A percentile compares a stretch with the other conserved stretches of the same genome.
Evolutionary conservation across 768 basidiomycete genomes (phyloP).

Genomic region (Tulasnella sp.): DNA sequence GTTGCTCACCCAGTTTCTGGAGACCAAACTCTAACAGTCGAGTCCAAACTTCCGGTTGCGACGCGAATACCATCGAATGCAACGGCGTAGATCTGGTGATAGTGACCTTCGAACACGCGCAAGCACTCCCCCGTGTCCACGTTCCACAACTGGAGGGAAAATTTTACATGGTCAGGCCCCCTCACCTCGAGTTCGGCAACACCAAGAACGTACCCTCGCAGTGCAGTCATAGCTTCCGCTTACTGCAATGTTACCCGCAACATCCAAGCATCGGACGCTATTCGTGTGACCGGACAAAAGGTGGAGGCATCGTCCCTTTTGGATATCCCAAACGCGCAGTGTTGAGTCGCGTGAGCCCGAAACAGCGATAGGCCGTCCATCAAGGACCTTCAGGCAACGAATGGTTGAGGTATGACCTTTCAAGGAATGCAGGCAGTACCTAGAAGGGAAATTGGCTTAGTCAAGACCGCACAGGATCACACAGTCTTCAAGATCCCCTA

Average conservation of each 20-base stretch:
- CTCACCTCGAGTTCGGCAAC: not conserved
- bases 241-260: slow-evolving; percentile 75
- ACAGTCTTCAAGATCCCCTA: slow-evolving; percentile 41
- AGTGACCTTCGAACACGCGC: slow-evolving; percentile 75
- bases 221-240: slow-evolving; percentile 93
- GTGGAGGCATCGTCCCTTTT: slow-evolving; percentile 61
- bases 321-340: slow-evolving; percentile 90
- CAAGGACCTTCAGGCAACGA: slow-evolving; percentile 81
- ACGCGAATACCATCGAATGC: slow-evolving; percentile 82
- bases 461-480: not conserved
- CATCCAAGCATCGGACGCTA: slow-evolving; percentile 85
- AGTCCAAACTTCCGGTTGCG: slow-evolving; percentile 86
- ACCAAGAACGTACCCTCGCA: slow-evolving; percentile 54
- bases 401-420: slow-evolving; percentile 86
- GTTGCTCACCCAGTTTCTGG: slow-evolving; percentile 69
- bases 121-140: slow-evolving; percentile 85
- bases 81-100: slow-evolving; percentile 84
- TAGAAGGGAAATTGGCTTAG: slow-evolving; percentile 27
- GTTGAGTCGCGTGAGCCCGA: slow-evolving; percentile 85
- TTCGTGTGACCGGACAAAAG: slow-evolving; percentile 70
- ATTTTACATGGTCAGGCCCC: not conserved
- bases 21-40: slow-evolving; percentile 90
- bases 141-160: slow-evolving; percentile 71
- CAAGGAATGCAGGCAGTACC: slow-evolving; percentile 71
- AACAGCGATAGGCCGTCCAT: slow-evolving; percentile 82